Conservation (phyloP, 1,139 yeast genomes). For the Starmera stellimalicola region DNA sequence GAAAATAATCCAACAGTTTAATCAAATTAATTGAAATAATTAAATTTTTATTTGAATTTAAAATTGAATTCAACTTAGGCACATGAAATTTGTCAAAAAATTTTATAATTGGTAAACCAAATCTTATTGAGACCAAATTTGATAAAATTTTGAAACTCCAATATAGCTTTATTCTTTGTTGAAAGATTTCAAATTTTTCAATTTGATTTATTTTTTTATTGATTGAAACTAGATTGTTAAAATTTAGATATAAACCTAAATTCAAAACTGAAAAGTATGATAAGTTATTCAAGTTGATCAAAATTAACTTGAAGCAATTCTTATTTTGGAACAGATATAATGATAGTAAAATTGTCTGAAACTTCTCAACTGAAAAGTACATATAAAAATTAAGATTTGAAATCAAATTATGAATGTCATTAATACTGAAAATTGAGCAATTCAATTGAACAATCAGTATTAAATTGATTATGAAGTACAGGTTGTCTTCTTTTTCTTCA, state of each 20-base stretch:
- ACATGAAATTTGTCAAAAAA: constrained; percentile 17
- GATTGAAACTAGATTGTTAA: constrained; percentile 20
- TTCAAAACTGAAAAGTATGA: constrained; percentile 16
- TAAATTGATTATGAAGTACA: constrained; percentile 36
- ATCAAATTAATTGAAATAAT: constrained; percentile 12
- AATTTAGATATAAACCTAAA: constrained; percentile 16
- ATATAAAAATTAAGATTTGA: constrained; percentile 11
- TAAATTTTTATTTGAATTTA: constrained; percentile 14
- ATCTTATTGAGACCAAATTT: constrained; percentile 12
- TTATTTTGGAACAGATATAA: constrained; percentile 18
- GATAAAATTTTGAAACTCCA: constrained; percentile 49
- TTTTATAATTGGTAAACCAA: constrained; percentile 16
- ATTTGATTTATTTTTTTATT: constrained; percentile 21
- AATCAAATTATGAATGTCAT: constrained; percentile 18
- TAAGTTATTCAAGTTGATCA: constrained; percentile 22
- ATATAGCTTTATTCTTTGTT: constrained; percentile 43
- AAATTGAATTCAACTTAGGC: constrained; percentile 13
- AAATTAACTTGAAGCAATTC: constrained; percentile 17
- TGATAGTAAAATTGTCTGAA: constrained; percentile 14
- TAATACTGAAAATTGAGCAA: constrained; percentile 18
- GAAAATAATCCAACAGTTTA: constrained; percentile 10
- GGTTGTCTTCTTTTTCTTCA: constrained; percentile 31
- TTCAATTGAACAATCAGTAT: constrained; percentile 27
- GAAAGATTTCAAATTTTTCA: constrained; percentile 26
- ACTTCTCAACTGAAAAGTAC: constrained; percentile 10